A percentile compares a stretch with the other conserved stretches of the same genome.
Evolutionary conservation across 176 grass and related monocot genomes (phyloP).

Genomic region (Areca catechu): DNA sequence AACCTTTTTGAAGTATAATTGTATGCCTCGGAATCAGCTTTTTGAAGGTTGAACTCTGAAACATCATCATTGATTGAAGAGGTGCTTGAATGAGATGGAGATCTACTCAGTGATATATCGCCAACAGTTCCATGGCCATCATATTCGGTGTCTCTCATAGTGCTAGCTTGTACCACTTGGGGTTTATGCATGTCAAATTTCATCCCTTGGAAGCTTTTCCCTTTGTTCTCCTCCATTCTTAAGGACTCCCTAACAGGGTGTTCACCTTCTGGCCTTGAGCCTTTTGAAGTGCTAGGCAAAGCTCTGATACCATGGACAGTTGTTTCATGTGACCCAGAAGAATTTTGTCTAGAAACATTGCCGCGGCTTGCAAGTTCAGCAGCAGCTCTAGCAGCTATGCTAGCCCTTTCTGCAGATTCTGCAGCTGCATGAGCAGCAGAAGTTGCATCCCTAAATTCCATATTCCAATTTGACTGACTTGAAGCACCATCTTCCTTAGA

Average conservation of each 20-base stretch:
- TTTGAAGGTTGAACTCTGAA: neutral
- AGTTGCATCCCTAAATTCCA: conserved; percentile 91
- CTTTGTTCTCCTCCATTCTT: neutral
- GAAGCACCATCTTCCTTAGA: conserved; percentile 32
- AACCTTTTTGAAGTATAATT: neutral
- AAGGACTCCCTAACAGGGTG: conserved; percentile 18
- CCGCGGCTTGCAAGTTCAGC: conserved; percentile 76
- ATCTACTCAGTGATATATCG: conserved; percentile 7
- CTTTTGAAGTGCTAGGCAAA: conserved; percentile 8
- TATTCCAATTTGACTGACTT: conserved; percentile 46
- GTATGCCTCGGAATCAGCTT: neutral
- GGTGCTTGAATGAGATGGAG: conserved; percentile 17
- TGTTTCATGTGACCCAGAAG: conserved; percentile 26
- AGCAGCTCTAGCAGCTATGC: conserved; percentile 89
- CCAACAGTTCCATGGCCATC: too few species aligned
- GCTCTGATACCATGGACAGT: conserved; percentile 14
- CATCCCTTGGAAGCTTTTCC: neutral
- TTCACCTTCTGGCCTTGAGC: conserved; percentile 14
- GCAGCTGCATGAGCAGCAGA: conserved; percentile 86
- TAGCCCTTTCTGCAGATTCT: conserved; percentile 79
- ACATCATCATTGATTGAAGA: conserved; percentile 3
- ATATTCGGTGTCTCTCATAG: too few species aligned
- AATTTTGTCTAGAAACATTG: conserved; percentile 40
- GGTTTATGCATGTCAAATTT: neutral
- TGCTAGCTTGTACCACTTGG: neutral